phyloP scores from a whole-genome alignment of 1,284 basidiomycete species.

The Athelia sp. region DNA sequence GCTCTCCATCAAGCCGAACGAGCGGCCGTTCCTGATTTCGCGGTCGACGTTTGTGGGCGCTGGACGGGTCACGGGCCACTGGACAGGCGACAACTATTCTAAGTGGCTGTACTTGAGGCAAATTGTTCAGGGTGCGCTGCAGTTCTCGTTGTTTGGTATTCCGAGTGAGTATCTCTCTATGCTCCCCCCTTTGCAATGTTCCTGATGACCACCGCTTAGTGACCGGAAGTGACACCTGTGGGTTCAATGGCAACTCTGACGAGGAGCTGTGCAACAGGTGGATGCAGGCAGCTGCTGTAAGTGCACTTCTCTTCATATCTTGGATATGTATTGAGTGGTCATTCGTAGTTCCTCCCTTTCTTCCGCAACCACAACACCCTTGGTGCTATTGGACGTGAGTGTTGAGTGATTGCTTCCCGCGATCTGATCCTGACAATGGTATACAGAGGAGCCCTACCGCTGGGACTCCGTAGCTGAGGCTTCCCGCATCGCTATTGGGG shows the following conservation, averaged over 20 bases:
- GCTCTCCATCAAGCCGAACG: slow-evolving; percentile 4
- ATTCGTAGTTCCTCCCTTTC: slow-evolving; percentile 47
- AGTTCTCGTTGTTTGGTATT: background rate
- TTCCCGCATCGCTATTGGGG: slow-evolving; percentile 59
- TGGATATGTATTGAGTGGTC: too few species aligned
- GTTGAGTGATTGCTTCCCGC: too few species aligned
- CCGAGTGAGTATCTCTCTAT: background rate
- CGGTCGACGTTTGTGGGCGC: slow-evolving; percentile 18
- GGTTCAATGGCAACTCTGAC: slow-evolving; percentile 29
- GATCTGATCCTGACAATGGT: too few species aligned
- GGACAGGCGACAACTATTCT: background rate
- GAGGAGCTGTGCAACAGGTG: slow-evolving; percentile 81
- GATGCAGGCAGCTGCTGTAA: slow-evolving; percentile 70
- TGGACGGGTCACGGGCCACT: too few species aligned
- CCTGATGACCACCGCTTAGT: too few species aligned
- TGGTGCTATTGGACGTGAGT: slow-evolving; percentile 37
- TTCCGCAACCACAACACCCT: slow-evolving; percentile 65
- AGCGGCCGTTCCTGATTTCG: slow-evolving; percentile 39
- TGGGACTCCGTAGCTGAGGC: slow-evolving; percentile 75
- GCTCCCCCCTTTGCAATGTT: too few species aligned
- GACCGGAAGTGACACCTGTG: too few species aligned
- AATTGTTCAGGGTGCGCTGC: background rate
- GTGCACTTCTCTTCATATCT: too few species aligned
- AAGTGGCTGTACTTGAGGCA: background rate
- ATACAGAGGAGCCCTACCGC: slow-evolving; percentile 58